A percentile compares a stretch with the other conserved stretches of the same genome.
These are phyloP conservation scores for Elongisporangium anandrum DNA, from an alignment of 352 stramenopile species.

Conservation along the genomic window DNA sequence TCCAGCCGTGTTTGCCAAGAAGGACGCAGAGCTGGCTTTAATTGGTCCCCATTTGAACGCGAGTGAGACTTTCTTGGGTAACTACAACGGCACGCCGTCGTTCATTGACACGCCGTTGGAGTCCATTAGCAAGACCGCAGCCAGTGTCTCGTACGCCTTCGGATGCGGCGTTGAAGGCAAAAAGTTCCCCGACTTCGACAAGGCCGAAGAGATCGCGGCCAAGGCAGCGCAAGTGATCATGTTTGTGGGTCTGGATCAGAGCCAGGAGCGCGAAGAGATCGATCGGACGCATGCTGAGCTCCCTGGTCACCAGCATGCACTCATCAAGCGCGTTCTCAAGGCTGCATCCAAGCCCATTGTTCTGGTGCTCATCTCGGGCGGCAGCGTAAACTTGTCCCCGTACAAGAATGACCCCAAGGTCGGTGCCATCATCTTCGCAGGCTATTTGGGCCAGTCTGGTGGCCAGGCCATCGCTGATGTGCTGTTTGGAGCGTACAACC, in stretches of 20 bases:
- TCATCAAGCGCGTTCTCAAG: conserved; percentile 51
- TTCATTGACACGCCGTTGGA: conserved; percentile 60
- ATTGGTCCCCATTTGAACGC: conserved; percentile 79
- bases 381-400: conserved; percentile 61
- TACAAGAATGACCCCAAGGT: conserved; percentile 61
- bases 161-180: conserved; percentile 56
- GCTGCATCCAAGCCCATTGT: conserved; percentile 50
- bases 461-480: conserved; percentile 72
- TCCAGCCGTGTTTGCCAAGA: conserved; percentile 10
- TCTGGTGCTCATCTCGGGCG: conserved; percentile 77
- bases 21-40: conserved; percentile 35
- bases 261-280: conserved; percentile 60
- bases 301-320: conserved; percentile 51
- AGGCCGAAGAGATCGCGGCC: conserved; percentile 31
- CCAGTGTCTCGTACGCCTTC: conserved; percentile 30
- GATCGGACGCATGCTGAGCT: conserved; percentile 61
- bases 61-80: conserved; percentile 51
- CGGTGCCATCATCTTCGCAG: conserved; percentile 59
- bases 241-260: conserved; percentile 64
- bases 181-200: conserved; percentile 39
- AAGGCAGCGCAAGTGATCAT: conserved; percentile 43
- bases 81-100: conserved; percentile 65
- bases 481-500: conserved; percentile 70
- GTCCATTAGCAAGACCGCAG: conserved; percentile 24
- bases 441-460: conserved; percentile 63